Evolutionary conservation across 768 basidiomycete genomes (phyloP), one percentile per base, ranked within the genome.

Genomic region (Lyophyllum shimeji): DNA sequence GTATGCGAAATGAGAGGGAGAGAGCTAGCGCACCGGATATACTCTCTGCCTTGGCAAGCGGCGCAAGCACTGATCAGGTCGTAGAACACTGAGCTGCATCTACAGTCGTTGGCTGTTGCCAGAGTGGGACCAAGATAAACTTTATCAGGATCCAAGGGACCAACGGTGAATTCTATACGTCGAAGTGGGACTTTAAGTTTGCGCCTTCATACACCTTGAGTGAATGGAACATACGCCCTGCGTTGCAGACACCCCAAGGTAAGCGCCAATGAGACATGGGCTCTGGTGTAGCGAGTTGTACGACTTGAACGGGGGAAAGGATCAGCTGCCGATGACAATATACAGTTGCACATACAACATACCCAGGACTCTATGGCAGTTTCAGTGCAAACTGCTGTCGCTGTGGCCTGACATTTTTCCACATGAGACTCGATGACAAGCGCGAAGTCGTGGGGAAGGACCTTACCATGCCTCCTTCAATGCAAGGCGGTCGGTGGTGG

Each of bases 61-160:
- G 76, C 73, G 60, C 83, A 84, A n/a, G 81, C 79, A 50, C 74
- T 76, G 54, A 81, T 60, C 60, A 82, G 60, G n/a, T 77, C 76
- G 65, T 83, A 84, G 45, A 77, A 76, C 11, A 83, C 78, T 0
- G 80, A 74, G 60, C 76, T 82, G 65, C 82, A 83, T 58, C 66
- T 66, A 63, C 83, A 83, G n/a, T 57, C n/a, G 50, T 76, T 79
- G 15, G 68, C 74, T 21, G 65, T 57, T 7, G 45, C 56, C 27
- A 53, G 12, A 17, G 65, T 63, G 7, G 80, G 79, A 1, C 77
- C 76, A 45, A 69, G 58, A 59, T 79, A 81, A 15, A 71, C 67
- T 24, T 62, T 67, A 25, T 62, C 65, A 5, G 48, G 39, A 2
- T 58, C 62, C 37, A 75, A 54, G 1, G 76, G 66, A 5, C 61